Conservation (phyloP, 1,284 basidiomycete genomes). For the Pseudozyma sp. region DNA sequence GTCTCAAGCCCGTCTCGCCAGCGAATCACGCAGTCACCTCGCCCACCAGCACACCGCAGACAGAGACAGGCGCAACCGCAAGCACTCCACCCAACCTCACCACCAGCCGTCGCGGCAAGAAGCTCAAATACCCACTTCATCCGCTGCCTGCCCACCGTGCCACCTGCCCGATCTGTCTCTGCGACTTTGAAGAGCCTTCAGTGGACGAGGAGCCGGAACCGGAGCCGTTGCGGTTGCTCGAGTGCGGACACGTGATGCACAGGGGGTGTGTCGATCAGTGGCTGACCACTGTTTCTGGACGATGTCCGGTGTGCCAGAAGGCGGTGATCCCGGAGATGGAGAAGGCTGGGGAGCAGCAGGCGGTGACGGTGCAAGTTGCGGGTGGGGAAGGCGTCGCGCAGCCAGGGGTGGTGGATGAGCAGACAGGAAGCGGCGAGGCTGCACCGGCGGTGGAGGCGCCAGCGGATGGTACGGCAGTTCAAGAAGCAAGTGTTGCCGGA, state of each 20-base stretch:
- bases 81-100: neutral
- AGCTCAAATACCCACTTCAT: conserved; percentile 54
- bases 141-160: conserved; percentile 57
- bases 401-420: no score
- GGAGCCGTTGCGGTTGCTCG: conserved; percentile 54
- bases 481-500: no score
- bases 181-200: conserved; percentile 53
- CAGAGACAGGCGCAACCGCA: neutral
- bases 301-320: conserved; percentile 60
- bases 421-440: no score
- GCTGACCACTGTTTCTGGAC: conserved; percentile 56
- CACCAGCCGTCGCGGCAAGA: neutral
- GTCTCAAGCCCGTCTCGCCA: conserved; percentile 1
- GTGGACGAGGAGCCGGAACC: conserved; percentile 30
- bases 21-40: neutral
- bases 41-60: neutral
- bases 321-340: conserved; percentile 33
- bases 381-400: no score
- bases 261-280: conserved; percentile 59
- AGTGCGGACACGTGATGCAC: conserved; percentile 61
- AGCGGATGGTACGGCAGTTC: no score
- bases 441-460: no score
- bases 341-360: neutral
- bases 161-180: conserved; percentile 63
- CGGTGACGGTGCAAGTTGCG: neutral